Conservation (phyloP, 768 basidiomycete genomes). For the Candolleomyces efflorescens region DNA sequence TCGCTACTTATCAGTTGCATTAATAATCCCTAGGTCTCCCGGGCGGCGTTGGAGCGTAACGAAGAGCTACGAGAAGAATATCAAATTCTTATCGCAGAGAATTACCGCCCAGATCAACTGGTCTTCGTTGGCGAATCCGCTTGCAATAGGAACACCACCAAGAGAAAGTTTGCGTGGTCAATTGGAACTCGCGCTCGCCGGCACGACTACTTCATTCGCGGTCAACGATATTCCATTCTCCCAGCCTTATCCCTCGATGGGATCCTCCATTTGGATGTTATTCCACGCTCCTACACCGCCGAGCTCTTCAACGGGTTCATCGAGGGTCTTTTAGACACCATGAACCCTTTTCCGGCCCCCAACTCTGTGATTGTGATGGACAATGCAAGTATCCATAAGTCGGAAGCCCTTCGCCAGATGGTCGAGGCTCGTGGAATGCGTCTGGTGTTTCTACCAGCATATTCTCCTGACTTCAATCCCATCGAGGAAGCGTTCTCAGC, state of each 20-base stretch:
- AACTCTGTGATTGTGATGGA: slow-evolving; percentile 30
- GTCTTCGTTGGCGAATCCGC: neutral
- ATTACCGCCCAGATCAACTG: neutral
- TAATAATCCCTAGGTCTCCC: neutral
- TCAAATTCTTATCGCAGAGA: neutral
- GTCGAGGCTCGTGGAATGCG: slow-evolving; percentile 3
- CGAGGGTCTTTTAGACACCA: slow-evolving; percentile 17
- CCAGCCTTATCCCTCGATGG: neutral
- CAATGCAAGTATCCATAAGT: slow-evolving; percentile 30
- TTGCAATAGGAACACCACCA: neutral
- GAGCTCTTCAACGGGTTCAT: neutral
- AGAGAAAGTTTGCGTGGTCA: neutral
- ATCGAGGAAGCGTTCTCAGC: neutral
- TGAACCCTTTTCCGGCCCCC: slow-evolving; percentile 24
- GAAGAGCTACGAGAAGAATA: neutral
- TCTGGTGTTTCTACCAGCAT: neutral
- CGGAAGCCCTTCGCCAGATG: slow-evolving; percentile 13
- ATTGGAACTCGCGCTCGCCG: neutral
- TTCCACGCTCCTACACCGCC: neutral
- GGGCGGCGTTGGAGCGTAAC: neutral
- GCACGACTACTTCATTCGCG: neutral
- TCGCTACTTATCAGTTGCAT: neutral
- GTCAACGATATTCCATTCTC: neutral
- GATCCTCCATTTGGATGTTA: neutral
- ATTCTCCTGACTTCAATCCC: neutral